phyloP scores from a whole-genome alignment of 495 filamentous ascomycete genomes.

The Aspergillus egyptiacus region DNA sequence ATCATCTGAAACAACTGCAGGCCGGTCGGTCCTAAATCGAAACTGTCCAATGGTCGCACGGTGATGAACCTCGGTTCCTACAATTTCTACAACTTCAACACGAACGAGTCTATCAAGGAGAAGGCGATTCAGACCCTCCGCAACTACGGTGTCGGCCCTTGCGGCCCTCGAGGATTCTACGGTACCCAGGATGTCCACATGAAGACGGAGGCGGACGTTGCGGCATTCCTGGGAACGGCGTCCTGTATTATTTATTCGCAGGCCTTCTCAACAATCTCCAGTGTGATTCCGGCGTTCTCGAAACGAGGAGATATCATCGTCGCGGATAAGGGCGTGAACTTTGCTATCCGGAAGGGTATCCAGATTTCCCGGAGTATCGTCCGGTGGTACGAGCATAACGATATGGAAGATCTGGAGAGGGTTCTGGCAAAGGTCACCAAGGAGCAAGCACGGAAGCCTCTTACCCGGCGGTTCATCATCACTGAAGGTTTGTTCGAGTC shows the following conservation, averaged over 20 bases:
- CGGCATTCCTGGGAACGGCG: slow-evolving; percentile 75
- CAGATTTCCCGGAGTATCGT: slow-evolving; percentile 88
- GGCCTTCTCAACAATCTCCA: slow-evolving; percentile 88
- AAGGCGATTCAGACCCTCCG: slow-evolving; percentile 90
- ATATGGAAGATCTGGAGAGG: slow-evolving; percentile 86
- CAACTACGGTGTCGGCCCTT: slow-evolving; percentile 93
- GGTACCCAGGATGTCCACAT: slow-evolving; percentile 98
- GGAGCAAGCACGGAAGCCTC: slow-evolving; percentile 79
- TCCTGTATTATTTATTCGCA: slow-evolving; percentile 93
- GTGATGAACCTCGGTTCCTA: slow-evolving; percentile 89
- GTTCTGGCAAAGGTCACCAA: slow-evolving; percentile 80
- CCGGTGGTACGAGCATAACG: slow-evolving; percentile 92
- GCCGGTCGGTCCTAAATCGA: slow-evolving; percentile 82
- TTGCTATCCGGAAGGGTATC: slow-evolving; percentile 86
- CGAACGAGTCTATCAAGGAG: slow-evolving; percentile 85
- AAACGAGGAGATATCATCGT: slow-evolving; percentile 98
- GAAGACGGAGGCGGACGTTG: slow-evolving; percentile 92
- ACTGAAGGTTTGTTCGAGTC: slow-evolving; percentile 94
- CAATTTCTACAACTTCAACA: slow-evolving; percentile 95
- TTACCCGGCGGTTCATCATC: slow-evolving; percentile 92
- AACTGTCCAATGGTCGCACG: slow-evolving; percentile 80
- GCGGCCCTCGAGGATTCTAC: slow-evolving; percentile 95
- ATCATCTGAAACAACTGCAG: slow-evolving; percentile 39
- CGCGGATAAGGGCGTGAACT: slow-evolving; percentile 92
- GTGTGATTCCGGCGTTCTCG: slow-evolving; percentile 90